Base-by-base conservation (phyloP, 345 rosid species). In the Trapa incisa region DNA sequence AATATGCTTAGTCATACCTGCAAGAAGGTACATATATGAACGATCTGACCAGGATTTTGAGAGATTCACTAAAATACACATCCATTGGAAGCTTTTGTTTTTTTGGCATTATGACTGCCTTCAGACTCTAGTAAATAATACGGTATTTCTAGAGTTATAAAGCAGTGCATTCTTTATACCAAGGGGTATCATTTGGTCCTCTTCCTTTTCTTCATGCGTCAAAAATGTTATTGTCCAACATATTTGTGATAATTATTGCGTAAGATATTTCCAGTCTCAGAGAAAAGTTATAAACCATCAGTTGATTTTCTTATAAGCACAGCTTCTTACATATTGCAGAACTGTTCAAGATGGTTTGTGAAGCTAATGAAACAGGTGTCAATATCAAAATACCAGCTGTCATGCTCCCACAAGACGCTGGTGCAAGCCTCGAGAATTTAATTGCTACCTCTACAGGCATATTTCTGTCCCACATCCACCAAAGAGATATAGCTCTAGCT, bases 261-360 rank as follows among this genome's bases (percentile, higher is more conserved):
- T 3, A 53, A 22, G 3, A 8, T 54, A n/a, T 29, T 54, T 16
- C 11, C 33, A 29, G 29, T 50, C 54, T 50, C 1, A 14, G 5
- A 13, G 22, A 50, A 22, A 50, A 14, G 1, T 50, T 13, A 50
- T 16, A 50, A 50, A 50, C 12, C 54, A 6, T 6, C 10, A 50
- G 54, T n/a, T 54, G 60, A 1, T 54, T 58, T 41, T 58, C 63
- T 32, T 32, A 35, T 58, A 8, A 22, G 43, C 43, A 41, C 43
- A 65, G 22, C 35, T 64, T 64, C 42, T 41, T n/a, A 58, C 43
- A 45, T 54, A 61, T 76, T 80, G 80, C 85, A 91, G 97, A 87
- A 69, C 96, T 94, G 66, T 86, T 88, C 78, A 94, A 94, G 88
- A 94, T 94, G 99, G 97, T 94, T 53, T 94, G 99, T 54, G 95